Base-by-base conservation (phyloP, 306 rosid genomes). In the Vigna hirtella region DNA sequence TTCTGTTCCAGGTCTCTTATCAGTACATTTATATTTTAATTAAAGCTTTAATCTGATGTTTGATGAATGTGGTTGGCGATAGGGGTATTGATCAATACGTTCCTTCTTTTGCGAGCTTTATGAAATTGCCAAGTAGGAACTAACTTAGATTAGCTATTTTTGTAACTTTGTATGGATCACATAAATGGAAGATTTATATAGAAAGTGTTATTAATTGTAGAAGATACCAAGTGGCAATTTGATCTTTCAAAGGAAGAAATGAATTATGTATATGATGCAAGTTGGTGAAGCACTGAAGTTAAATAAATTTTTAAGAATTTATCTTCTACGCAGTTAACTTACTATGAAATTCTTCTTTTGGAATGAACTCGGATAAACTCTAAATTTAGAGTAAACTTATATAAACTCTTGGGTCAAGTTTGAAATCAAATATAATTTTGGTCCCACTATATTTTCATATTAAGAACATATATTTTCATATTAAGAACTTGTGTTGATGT, bases 151-250 rank as follows among this genome's bases (percentile, higher is more conserved):
- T 1, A 15, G n/a, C 45, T 62, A 62, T 34, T 34, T 30, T 57
- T 58, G n/a, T 42, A 24, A 73, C 66, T 7, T 73, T 73, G 57
- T 58, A 47, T 28, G 17, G 71, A 32, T n/a, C 40, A n/a, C 17
- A 48, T 24, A 15, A 40, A 28, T 74, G 36, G 28, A 74, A 30
- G 34, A 59, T 62, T 62, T 32, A 32, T 62, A 11, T 32, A 3
- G 14, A 32, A 15, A 62, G 36, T 16, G 1, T 62, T 32, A 9
- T 62, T 34, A 2, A 13, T 8, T 15, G 18, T 30, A 6, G 5
- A 58, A 58, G 10, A n/a, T 22, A 62, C 45, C 45, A 47, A 7
- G 15, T 62, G 13, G 15, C 1, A 30, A 16, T 62, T 32, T 16
- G 22, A 32, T 62, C 24, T 62, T 34, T 8, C 16, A 62, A 62